Evolutionary conservation across 345 rosid species (phyloP), one percentile per base, ranked within the genome.

Genomic region (rapeseed (Brassica napus)): DNA sequence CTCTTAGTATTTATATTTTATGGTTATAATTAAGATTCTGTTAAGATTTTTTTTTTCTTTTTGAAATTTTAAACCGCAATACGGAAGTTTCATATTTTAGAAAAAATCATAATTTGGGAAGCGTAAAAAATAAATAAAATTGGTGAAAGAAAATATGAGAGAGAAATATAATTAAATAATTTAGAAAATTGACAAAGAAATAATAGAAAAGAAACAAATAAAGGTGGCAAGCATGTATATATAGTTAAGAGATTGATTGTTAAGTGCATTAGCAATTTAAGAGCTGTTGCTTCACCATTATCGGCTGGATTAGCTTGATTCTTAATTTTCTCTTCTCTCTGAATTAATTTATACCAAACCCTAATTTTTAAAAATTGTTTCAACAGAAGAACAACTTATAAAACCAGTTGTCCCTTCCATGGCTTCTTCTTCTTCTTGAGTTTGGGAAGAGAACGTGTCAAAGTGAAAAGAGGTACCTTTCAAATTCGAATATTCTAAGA

Each of bases 381-480:
- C 54, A 70, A 77, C 81, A 77, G 81, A 77, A 77, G 30, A 68
- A 69, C 26, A 59, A 31, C 52, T 31, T 6, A 2, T 34, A 65
- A 35, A 55, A 35, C 6, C 67, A 67, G 54, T 54, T 34, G 18
- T 52, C 65, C 24, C 68, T 63, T 59, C 68, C 59, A 18, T 64
- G 49, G 31, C 21, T 7, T 64, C 47, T 64, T 64, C 67, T 12
- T 69, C 47, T 69, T 54, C 72, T 76, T 76, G 18, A 15, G 16
- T 69, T 69, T 52, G 14, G 0, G 0, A 61, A 69, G 71, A 78
- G 71, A 54, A 71, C 80, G 76, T 63, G 75, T 65, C 69, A 35
- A 35, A 68, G 80, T 21, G 5, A 31, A 76, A 69, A 32, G 57
- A 64, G 80, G 75, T 77, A 62, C 73, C 67, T 66, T 66, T 66